phyloP scores from a whole-genome alignment of 768 basidiomycete species.

The Boletus eberwhitei region DNA sequence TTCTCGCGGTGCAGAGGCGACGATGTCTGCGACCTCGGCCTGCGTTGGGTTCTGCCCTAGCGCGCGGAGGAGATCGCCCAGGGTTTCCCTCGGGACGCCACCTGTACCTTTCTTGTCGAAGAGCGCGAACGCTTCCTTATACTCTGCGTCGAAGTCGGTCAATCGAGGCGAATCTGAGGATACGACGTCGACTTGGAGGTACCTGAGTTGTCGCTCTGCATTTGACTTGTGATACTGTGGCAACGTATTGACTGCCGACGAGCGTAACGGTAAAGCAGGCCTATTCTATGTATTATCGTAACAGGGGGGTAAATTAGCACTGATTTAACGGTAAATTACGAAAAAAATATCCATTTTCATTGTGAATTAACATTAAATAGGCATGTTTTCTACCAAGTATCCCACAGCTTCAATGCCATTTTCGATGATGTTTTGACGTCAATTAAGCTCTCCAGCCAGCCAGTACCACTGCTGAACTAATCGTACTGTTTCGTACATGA shows the following conservation, averaged over 20 bases:
- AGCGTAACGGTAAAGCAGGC: too few relatives aligned
- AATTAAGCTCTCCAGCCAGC: too few relatives aligned
- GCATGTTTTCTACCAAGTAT: too few relatives aligned
- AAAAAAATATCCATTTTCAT: too few relatives aligned
- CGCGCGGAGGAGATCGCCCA: constrained; percentile 91
- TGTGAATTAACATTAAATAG: too few relatives aligned
- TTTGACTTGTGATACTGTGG: neutral
- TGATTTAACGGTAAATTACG: too few relatives aligned
- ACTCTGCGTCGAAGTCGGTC: constrained; percentile 52
- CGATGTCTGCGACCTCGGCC: constrained; percentile 88
- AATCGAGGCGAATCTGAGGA: neutral
- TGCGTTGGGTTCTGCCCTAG: constrained; percentile 99
- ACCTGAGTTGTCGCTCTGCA: constrained; percentile 54
- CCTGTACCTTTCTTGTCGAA: constrained; percentile 97
- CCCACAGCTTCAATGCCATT: too few relatives aligned
- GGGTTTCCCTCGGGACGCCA: constrained; percentile 77
- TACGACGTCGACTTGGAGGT: constrained; percentile 1
- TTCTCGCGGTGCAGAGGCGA: constrained; percentile 67
- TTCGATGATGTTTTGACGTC: too few relatives aligned
- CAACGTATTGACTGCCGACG: neutral
- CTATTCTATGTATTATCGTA: too few relatives aligned
- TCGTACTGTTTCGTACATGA: too few relatives aligned
- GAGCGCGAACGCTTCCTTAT: constrained; percentile 95
- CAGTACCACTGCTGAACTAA: too few relatives aligned
- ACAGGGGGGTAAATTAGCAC: too few relatives aligned